Conservation (phyloP, 2,329 filamentous ascomycete genomes). For the Monilinia aucupariae region DNA sequence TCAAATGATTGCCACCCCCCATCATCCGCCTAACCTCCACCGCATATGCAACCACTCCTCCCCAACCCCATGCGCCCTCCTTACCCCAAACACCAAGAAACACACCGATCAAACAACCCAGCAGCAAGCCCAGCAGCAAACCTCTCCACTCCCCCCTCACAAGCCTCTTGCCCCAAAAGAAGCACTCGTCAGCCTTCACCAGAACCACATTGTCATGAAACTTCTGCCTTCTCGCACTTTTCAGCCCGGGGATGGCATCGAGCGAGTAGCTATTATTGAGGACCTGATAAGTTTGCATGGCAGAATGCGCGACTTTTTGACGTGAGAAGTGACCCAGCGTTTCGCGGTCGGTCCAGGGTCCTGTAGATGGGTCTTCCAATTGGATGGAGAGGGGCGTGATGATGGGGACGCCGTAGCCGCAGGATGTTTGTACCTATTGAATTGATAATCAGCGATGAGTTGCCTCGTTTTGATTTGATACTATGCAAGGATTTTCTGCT, state of each 20-base stretch:
- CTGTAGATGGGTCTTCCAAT: background rate
- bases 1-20: background rate
- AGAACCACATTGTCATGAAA: background rate
- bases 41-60: background rate
- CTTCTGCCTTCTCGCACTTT: background rate
- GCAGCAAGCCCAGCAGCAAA: background rate
- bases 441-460: background rate
- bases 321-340: background rate
- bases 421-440: constrained; percentile 57
- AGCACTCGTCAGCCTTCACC: background rate
- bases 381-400: background rate
- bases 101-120: background rate
- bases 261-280: constrained; percentile 4
- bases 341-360: constrained; percentile 7
- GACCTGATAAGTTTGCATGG: background rate
- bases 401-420: constrained; percentile 57
- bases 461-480: background rate
- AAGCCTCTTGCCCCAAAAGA: background rate
- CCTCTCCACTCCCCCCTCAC: constrained; percentile 11
- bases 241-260: background rate
- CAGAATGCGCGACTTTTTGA: background rate
- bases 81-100: background rate
- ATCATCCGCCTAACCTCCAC: background rate
- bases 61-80: background rate
- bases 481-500: no score